A percentile compares a stretch with the other conserved stretches of the same genome.
Evolutionary conservation across 345 rosid species (phyloP).

Genomic region (Stellera chamaejasme): DNA sequence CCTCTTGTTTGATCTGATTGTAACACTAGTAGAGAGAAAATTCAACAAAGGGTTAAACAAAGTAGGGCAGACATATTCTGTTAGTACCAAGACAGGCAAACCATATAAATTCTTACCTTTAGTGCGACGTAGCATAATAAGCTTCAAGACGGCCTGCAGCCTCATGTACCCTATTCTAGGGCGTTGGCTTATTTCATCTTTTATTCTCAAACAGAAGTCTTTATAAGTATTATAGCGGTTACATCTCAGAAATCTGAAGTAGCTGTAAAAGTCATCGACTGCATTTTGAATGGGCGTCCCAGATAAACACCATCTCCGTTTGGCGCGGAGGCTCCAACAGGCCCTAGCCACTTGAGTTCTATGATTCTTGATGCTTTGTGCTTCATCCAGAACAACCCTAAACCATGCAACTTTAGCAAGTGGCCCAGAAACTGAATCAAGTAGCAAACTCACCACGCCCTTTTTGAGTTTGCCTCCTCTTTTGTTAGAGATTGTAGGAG

Average conservation of each 20-base stretch:
- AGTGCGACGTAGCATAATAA: conserved; percentile 95
- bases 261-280: conserved; percentile 94
- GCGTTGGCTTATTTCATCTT: conserved; percentile 53
- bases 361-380: conserved; percentile 94
- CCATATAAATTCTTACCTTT: conserved; percentile 46
- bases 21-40: too few species aligned
- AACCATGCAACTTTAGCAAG: conserved; percentile 95
- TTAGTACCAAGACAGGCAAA: not conserved
- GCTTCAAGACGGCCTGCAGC: conserved; percentile 82
- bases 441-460: conserved; percentile 26
- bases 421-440: conserved; percentile 60
- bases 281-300: conserved; percentile 99
- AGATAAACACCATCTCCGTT: conserved; percentile 97
- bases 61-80: too few species aligned
- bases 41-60: too few species aligned
- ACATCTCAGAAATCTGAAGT: conserved; percentile 91
- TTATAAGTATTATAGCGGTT: conserved; percentile 64
- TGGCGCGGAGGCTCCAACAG: conserved; percentile 99
- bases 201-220: conserved; percentile 51
- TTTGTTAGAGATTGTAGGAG: conserved; percentile 39
- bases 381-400: conserved; percentile 94
- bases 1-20: too few species aligned
- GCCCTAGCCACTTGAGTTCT: conserved; percentile 97
- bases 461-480: conserved; percentile 51
- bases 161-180: conserved; percentile 63